Conservation (phyloP, 495 filamentous ascomycete genomes). For the Neurospora sublineolata region DNA sequence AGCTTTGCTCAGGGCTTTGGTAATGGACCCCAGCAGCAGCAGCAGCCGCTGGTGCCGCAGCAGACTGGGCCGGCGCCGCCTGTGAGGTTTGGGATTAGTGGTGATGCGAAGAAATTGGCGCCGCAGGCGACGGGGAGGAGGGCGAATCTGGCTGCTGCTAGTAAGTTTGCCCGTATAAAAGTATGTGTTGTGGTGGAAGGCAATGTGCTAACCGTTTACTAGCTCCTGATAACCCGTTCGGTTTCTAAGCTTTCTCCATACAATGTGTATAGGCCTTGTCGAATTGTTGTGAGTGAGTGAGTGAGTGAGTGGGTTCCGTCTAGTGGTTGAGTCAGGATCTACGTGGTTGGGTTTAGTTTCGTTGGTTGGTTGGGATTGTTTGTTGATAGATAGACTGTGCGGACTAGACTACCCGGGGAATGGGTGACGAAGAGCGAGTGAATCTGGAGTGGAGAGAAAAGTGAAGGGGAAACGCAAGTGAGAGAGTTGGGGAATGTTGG, state of each 20-base stretch:
- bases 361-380: background rate
- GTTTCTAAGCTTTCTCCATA: constrained; percentile 4
- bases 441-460: background rate
- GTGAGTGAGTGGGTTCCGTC: background rate
- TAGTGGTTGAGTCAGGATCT: background rate
- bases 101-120: constrained; percentile 59
- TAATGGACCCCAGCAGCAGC: constrained; percentile 40
- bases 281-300: background rate
- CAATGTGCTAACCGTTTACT: background rate
- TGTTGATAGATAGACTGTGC: background rate
- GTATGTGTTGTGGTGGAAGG: background rate
- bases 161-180: constrained; percentile 44
- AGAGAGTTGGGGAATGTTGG: background rate
- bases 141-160: constrained; percentile 86
- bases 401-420: background rate
- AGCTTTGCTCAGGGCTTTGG: constrained; percentile 48
- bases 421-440: background rate
- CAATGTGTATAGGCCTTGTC: background rate
- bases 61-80: constrained; percentile 90
- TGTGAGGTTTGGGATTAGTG: constrained; percentile 73
- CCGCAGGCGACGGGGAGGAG: constrained; percentile 82
- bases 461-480: background rate
- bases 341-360: background rate
- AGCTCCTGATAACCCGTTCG: constrained; percentile 19
- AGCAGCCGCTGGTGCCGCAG: constrained; percentile 62